Conservation (phyloP, 331 rosid species). For the Phaseolus coccineus region DNA sequence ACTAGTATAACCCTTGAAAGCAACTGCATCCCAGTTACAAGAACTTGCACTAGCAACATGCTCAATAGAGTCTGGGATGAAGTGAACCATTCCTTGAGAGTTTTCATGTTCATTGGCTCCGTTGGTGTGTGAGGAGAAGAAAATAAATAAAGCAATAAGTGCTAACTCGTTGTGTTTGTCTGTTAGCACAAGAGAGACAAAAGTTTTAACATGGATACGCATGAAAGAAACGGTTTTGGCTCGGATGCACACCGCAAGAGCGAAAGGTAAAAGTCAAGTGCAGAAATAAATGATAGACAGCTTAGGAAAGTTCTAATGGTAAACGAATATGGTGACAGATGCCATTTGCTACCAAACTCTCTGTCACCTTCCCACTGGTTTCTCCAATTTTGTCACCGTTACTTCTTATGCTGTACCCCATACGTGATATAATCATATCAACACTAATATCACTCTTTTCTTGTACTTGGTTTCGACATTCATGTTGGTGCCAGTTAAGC, state of each 20-base stretch:
- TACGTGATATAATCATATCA: not conserved
- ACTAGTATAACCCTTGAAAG: slow-evolving; percentile 57
- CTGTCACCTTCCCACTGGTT: not conserved
- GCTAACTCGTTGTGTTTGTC: not conserved
- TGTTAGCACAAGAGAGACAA: not conserved
- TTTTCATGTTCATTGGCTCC: not conserved
- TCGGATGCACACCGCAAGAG: not conserved
- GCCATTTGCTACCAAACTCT: slow-evolving; percentile 17
- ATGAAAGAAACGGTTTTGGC: not conserved
- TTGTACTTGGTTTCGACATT: slow-evolving; percentile 2
- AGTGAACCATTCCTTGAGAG: slow-evolving; percentile 22
- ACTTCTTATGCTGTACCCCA: slow-evolving; percentile 1
- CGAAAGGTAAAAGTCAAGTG: not conserved
- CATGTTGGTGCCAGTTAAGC: not conserved
- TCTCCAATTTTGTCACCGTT: slow-evolving; percentile 3
- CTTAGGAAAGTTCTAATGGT: not conserved
- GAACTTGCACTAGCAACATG: slow-evolving; percentile 66
- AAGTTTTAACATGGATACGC: not conserved
- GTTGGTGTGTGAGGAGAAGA: not conserved
- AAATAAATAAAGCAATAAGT: not conserved
- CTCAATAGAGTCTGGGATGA: slow-evolving; percentile 45
- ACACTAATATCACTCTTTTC: not conserved
- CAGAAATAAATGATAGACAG: slow-evolving; percentile 7
- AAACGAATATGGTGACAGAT: slow-evolving; percentile 25
- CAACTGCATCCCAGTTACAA: slow-evolving; percentile 65